phyloP scores from a whole-genome alignment of 1,139 yeast species.

The Casaregolazyma suthepensis region DNA sequence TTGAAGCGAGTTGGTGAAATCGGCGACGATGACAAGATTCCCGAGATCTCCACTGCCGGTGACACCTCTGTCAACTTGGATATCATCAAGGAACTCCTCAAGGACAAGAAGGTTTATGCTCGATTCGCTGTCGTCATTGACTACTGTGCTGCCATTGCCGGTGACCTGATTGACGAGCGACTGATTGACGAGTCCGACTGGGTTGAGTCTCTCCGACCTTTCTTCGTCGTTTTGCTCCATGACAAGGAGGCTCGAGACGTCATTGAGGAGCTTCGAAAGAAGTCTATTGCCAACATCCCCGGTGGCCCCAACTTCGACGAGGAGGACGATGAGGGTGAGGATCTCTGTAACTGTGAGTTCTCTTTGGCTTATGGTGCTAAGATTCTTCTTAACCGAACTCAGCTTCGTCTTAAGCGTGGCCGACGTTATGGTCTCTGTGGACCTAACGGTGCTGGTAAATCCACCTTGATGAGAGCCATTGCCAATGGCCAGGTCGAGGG shows the following conservation, averaged over 20 bases:
- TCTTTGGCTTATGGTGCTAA: conserved; percentile 99
- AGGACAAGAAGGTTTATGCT: conserved; percentile 60
- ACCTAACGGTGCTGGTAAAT: conserved; percentile 99
- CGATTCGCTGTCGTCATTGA: conserved; percentile 71
- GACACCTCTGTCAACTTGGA: conserved; percentile 80
- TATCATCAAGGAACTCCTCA: conserved; percentile 69
- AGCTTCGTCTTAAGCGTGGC: conserved; percentile 98
- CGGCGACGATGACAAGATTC: conserved; percentile 79
- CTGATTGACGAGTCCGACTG: conserved; percentile 88
- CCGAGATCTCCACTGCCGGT: conserved; percentile 98
- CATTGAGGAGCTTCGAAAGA: conserved; percentile 91
- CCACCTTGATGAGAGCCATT: conserved; percentile 98
- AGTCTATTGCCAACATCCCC: conserved; percentile 97
- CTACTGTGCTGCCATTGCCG: conserved; percentile 94
- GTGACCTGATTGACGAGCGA: conserved; percentile 98
- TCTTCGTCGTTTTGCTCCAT: conserved; percentile 92
- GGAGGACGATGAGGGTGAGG: conserved; percentile 99
- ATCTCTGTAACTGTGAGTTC: conserved; percentile 99
- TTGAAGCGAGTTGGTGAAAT: conserved; percentile 98
- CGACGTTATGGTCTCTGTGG: conserved; percentile 99
- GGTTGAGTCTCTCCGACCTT: conserved; percentile 83
- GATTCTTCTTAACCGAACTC: conserved; percentile 98
- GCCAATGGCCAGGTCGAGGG: conserved; percentile 99
- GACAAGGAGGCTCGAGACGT: conserved; percentile 85
- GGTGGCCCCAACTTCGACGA: conserved; percentile 93